Conservation (phyloP, 1,284 basidiomycete genomes). For the Malassezia slooffiae region DNA sequence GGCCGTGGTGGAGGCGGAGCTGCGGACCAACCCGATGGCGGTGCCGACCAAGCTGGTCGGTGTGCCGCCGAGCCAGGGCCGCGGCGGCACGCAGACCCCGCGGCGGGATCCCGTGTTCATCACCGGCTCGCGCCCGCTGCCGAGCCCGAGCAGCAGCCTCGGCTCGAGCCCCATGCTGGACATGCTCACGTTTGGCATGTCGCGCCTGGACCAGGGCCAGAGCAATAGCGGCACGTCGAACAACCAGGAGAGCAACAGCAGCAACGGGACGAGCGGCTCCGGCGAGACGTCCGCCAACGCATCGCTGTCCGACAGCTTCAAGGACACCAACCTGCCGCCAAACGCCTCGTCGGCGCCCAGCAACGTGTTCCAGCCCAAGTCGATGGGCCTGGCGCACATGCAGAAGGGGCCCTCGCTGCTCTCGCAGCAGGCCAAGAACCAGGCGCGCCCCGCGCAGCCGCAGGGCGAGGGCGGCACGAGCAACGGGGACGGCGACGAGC, state of each 20-base stretch:
- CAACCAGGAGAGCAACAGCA: background rate
- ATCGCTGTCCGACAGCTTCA: background rate
- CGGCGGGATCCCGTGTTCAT: slow-evolving; percentile 77
- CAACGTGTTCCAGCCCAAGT: slow-evolving; percentile 23
- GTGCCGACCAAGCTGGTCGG: slow-evolving; percentile 74
- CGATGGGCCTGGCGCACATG: slow-evolving; percentile 44
- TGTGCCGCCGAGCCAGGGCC: slow-evolving; percentile 84
- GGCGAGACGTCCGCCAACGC: background rate
- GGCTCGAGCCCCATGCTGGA: slow-evolving; percentile 71
- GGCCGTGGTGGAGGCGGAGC: slow-evolving; percentile 75
- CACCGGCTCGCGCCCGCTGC: slow-evolving; percentile 84
- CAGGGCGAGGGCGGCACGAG: background rate
- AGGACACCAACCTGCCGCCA: slow-evolving; percentile 1
- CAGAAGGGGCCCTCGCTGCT: slow-evolving; percentile 64
- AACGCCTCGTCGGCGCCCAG: slow-evolving; percentile 52
- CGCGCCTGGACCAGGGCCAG: no score
- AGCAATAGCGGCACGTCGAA: slow-evolving; percentile 51
- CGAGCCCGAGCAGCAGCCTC: slow-evolving; percentile 62
- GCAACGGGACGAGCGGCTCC: background rate
- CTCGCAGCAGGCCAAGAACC: slow-evolving; percentile 57
- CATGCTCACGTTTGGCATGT: slow-evolving; percentile 86
- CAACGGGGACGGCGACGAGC: background rate
- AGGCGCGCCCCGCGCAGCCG: background rate
- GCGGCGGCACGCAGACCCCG: slow-evolving; percentile 94
- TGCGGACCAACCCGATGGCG: slow-evolving; percentile 55